Base-by-base conservation (phyloP, 768 basidiomycete species). In the Agaricus sinodeliciosus region DNA sequence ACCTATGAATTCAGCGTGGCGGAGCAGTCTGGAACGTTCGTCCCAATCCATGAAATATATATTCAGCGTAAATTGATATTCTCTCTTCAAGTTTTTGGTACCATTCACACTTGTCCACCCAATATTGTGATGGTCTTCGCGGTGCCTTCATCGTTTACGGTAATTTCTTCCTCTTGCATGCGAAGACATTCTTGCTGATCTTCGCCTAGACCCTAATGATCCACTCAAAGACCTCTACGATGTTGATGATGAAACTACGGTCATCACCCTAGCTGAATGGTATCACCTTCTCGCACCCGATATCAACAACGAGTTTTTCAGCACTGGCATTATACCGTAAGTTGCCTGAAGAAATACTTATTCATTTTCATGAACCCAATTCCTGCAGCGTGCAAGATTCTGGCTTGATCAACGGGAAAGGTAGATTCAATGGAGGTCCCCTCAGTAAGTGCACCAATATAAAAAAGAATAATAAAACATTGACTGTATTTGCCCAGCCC, bases 211-310 rank as follows among this genome's bases (percentile, higher is more conserved):
- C 42, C 64, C 62, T 9, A 19, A 62, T 11, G 69, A 71, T 51
- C 69, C 70, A 2, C 60, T 63, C 3, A 43, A 41, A 25, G 22
- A 39, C 35, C 40, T 69, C 7, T 70, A 69, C 49, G 69, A 72
- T 41, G 50, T 66, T 6, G 69, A 68, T 52, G 59, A 39, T n/a
- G 37, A 6, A 39, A 15, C 4, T n/a, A 16, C 37, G 4, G 12
- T 56, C 27, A 50, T 58, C 35, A 55, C 51, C 4, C 26, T 59
- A 3, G 54, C 50, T 35, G 58, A 59, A 25, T 52, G 58, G 58
- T 55, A 59, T 31, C 56, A 59, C 40, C 27, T 35, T 27, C 51
- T 53, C 36, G 42, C 48, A 2, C 45, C 48, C 11, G 28, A 4
- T 19, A 31, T 12, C 12, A 36, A 9, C 13, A 13, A 44, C 49